Conservation (phyloP, 257 asterid species). For the Cruciata laevipes region DNA sequence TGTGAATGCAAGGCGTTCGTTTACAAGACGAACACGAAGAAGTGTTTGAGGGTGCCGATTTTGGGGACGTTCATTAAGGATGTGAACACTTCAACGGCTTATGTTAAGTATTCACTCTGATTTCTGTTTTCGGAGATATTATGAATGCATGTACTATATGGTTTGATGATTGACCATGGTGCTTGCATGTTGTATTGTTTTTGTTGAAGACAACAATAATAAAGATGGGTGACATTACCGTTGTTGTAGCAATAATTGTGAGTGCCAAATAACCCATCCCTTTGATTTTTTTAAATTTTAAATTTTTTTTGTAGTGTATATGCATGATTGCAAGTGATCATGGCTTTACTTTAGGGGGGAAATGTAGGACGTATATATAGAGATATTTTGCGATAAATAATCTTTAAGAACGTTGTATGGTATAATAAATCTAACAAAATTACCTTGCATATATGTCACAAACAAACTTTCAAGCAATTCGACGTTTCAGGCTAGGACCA, state of each 20-base stretch:
- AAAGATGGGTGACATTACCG: background rate
- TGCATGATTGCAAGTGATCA: too few species aligned
- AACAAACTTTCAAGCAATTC: too few species aligned
- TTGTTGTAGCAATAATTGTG: background rate
- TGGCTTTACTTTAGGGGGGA: too few species aligned
- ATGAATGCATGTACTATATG: background rate
- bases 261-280: too few species aligned
- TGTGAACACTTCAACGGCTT: slow-evolving; percentile 12
- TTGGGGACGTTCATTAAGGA: slow-evolving; percentile 18
- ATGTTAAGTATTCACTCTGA: slow-evolving; percentile 14
- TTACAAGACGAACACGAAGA: slow-evolving; percentile 17
- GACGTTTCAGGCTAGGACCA: too few species aligned
- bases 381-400: too few species aligned
- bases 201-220: background rate
- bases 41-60: slow-evolving; percentile 13
- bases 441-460: too few species aligned
- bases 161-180: background rate
- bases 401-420: too few species aligned
- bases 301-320: too few species aligned
- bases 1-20: slow-evolving; percentile 18
- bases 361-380: too few species aligned
- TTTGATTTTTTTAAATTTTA: too few species aligned
- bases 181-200: background rate
- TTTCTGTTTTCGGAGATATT: background rate
- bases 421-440: too few species aligned